Evolutionary conservation across 2,329 filamentous ascomycete species (phyloP).

Genomic region (Aspergillus sergii): DNA sequence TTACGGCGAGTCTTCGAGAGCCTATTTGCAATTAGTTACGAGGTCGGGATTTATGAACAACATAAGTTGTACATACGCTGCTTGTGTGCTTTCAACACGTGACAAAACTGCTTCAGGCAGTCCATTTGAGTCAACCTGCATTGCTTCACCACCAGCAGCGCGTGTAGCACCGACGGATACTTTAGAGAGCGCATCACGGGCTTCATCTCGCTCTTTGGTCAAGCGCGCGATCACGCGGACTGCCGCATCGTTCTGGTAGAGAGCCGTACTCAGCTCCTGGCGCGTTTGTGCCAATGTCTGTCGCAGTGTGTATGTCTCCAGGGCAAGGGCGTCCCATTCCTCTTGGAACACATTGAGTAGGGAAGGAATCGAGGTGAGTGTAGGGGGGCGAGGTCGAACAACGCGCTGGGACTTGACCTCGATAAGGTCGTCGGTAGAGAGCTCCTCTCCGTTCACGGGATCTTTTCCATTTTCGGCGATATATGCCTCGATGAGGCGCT

Average conservation of each 20-base stretch:
- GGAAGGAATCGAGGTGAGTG: conserved; percentile 92
- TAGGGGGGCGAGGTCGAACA: conserved; percentile 86
- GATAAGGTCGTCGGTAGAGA: conserved; percentile 81
- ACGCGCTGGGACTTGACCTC: conserved; percentile 81
- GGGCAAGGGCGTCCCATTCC: conserved; percentile 92
- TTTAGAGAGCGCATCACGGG: conserved; percentile 82
- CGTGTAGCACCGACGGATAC: conserved; percentile 69
- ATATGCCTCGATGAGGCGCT: conserved; percentile 91
- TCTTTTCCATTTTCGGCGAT: conserved; percentile 92
- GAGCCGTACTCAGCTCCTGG: conserved; percentile 87
- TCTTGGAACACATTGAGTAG: conserved; percentile 94
- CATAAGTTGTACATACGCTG: conserved; percentile 62
- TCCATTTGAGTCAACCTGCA: conserved; percentile 85
- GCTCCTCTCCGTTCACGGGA: conserved; percentile 82
- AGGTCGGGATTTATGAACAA: not conserved
- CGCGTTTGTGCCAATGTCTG: conserved; percentile 87
- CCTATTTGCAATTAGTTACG: conserved; percentile 50
- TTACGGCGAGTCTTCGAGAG: conserved; percentile 88
- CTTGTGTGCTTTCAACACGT: conserved; percentile 78
- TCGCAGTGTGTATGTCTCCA: conserved; percentile 88
- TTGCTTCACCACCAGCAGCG: conserved; percentile 70
- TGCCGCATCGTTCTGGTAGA: conserved; percentile 98
- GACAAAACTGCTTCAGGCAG: conserved; percentile 72
- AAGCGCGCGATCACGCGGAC: conserved; percentile 89
- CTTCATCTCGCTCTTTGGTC: conserved; percentile 89